phyloP scores from a whole-genome alignment of 352 stramenopile genomes.

The Globisporangium okanoganense region DNA sequence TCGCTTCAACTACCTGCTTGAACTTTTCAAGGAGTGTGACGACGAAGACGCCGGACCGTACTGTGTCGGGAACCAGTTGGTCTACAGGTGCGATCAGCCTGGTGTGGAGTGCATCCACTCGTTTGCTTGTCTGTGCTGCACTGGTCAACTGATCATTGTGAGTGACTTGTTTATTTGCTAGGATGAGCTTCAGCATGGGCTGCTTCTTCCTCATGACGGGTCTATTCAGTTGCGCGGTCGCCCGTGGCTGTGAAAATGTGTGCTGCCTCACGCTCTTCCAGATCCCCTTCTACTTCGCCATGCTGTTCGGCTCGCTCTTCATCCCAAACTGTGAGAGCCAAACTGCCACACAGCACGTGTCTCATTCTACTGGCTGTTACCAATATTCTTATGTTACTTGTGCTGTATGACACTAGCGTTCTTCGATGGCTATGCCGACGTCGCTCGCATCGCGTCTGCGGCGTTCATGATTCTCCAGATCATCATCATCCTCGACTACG shows the following conservation, averaged over 20 bases:
- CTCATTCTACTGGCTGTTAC: no score
- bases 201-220: slow-evolving; percentile 62
- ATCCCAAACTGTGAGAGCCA: slow-evolving; percentile 47
- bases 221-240: slow-evolving; percentile 43
- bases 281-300: slow-evolving; percentile 48
- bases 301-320: slow-evolving; percentile 57
- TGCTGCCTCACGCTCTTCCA: slow-evolving; percentile 70
- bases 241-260: slow-evolving; percentile 47
- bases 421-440: slow-evolving; percentile 59
- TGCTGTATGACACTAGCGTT: no score
- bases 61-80: slow-evolving; percentile 71
- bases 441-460: slow-evolving; percentile 55
- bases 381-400: no score
- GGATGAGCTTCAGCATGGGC: slow-evolving; percentile 67
- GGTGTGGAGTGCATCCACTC: background rate
- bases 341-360: no score
- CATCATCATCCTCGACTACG: slow-evolving; percentile 77
- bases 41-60: slow-evolving; percentile 24
- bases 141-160: no score
- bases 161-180: slow-evolving; percentile 12
- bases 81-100: slow-evolving; percentile 38
- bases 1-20: slow-evolving; percentile 29
- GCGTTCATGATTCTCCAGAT: slow-evolving; percentile 77
- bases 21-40: slow-evolving; percentile 48
- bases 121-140: background rate